Evolutionary conservation across 164 flowering plant species (phyloP).

Genomic region (Warburgia ugandensis): DNA sequence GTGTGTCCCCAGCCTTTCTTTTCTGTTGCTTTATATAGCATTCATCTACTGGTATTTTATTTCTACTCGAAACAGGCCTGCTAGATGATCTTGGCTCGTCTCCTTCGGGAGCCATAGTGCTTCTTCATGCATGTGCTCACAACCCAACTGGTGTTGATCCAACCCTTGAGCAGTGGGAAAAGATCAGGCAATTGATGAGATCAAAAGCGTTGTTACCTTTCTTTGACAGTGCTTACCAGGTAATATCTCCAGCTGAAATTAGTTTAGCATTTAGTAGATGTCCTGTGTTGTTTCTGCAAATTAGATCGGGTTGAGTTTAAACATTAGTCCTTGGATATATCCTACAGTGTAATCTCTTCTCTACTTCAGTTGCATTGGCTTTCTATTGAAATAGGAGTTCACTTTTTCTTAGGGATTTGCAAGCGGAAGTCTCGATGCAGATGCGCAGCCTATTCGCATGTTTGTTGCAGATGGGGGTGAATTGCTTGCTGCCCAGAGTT

Average conservation of each 20-base stretch:
- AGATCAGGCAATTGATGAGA: slow-evolving; percentile 82
- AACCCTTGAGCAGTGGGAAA: slow-evolving; percentile 88
- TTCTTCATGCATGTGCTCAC: slow-evolving; percentile 99
- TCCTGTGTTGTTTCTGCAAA: too few species aligned
- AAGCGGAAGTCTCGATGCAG: slow-evolving; percentile 92
- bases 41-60: too few species aligned
- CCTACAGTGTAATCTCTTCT: too few species aligned
- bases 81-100: slow-evolving; percentile 86
- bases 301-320: too few species aligned
- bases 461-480: slow-evolving; percentile 99
- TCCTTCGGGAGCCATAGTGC: slow-evolving; percentile 86
- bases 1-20: too few species aligned
- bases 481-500: slow-evolving; percentile 87
- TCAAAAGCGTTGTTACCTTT: slow-evolving; percentile 78
- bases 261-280: not conserved
- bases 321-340: too few species aligned
- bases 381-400: too few species aligned
- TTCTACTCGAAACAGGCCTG: slow-evolving; percentile 39
- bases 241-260: slow-evolving; percentile 10
- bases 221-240: slow-evolving; percentile 99
- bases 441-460: slow-evolving; percentile 86
- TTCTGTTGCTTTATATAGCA: too few species aligned
- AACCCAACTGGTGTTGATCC: slow-evolving; percentile 99
- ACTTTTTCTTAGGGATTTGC: slow-evolving; percentile 99
- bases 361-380: too few species aligned